Conservation (phyloP, 768 basidiomycete species). For the Rickenella mellea region DNA sequence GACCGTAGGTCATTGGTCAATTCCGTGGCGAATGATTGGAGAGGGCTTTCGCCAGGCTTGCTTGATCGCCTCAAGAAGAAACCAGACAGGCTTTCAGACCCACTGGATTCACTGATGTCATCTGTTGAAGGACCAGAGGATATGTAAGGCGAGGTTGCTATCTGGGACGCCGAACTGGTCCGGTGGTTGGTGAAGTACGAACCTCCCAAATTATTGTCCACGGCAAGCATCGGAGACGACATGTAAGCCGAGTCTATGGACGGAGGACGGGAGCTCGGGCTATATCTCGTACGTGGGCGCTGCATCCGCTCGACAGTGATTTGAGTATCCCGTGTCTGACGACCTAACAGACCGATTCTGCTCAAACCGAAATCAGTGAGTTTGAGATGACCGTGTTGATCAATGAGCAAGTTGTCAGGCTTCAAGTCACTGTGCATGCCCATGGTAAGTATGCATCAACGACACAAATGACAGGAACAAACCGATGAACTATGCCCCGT, state of each 20-base stretch:
- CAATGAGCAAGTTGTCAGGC: conserved; percentile 96
- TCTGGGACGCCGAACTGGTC: conserved; percentile 46
- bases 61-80: conserved; percentile 41
- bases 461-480: conserved; percentile 18
- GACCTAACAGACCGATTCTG: conserved; percentile 93
- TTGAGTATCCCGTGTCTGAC: conserved; percentile 73
- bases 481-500: conserved; percentile 95
- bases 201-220: conserved; percentile 48
- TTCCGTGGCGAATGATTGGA: conserved; percentile 82
- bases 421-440: conserved; percentile 74
- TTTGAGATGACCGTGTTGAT: conserved; percentile 93
- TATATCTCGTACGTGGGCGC: conserved; percentile 39
- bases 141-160: conserved; percentile 57
- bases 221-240: conserved; percentile 62
- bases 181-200: conserved; percentile 70
- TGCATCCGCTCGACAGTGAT: conserved; percentile 19
- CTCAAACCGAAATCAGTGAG: conserved; percentile 97
- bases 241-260: conserved; percentile 74
- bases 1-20: conserved; percentile 76
- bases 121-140: conserved; percentile 45
- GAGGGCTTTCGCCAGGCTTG: conserved; percentile 58
- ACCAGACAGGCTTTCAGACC: conserved; percentile 64
- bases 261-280: conserved; percentile 71
- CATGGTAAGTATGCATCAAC: background rate
- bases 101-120: conserved; percentile 81